These are phyloP conservation scores for Pulveroboletus frians DNA, from an alignment of 768 basidiomycete genomes.

Conservation along the genomic window DNA sequence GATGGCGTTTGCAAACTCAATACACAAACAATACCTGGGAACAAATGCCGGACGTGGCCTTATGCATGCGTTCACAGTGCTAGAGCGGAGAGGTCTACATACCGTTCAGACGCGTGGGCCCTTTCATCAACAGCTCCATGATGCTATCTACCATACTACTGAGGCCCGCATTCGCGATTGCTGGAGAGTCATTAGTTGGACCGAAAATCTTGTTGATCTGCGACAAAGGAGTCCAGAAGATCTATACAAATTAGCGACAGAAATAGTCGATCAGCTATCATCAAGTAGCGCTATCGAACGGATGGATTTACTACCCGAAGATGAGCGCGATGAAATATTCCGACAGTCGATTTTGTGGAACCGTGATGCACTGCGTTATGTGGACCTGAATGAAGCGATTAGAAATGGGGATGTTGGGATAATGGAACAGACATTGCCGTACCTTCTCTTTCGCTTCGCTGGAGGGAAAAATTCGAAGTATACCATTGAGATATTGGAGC, in stretches of 20 bases:
- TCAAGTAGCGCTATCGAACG: background rate
- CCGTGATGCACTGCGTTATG: background rate
- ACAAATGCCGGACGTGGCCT: no score
- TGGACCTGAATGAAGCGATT: background rate
- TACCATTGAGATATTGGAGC: background rate
- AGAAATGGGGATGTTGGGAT: background rate
- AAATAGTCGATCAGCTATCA: background rate
- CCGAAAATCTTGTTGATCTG: background rate
- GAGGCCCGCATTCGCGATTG: background rate
- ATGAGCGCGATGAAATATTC: background rate
- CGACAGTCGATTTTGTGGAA: background rate
- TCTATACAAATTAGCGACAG: background rate
- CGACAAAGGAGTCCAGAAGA: background rate
- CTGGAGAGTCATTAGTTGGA: background rate
- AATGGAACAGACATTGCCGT: background rate
- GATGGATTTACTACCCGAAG: background rate
- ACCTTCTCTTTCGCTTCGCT: background rate
- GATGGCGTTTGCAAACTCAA: no score
- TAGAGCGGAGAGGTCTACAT: background rate
- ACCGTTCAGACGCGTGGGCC: background rate
- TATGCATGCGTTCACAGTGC: background rate
- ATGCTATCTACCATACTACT: background rate
- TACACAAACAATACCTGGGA: no score
- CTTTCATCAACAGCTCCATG: constrained; percentile 3
- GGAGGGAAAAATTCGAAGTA: no score